Conservation (phyloP, 176 grass and related monocot species). For the Oryza australiensis region DNA sequence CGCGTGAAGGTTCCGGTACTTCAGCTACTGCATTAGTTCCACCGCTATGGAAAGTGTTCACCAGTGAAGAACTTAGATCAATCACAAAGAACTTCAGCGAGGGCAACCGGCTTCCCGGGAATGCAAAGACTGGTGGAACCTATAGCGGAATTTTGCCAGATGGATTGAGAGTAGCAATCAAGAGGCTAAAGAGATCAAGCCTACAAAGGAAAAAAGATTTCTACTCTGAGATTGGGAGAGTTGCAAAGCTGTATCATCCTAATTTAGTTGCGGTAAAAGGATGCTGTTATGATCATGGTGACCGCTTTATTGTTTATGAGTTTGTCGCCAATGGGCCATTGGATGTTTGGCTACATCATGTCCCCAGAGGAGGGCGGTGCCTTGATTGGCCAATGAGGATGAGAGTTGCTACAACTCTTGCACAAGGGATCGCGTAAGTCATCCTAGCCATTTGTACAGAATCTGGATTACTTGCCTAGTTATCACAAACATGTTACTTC, state of each 20-base stretch:
- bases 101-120: conserved; percentile 90
- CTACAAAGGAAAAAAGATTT: conserved; percentile 97
- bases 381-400: conserved; percentile 96
- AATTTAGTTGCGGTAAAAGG: conserved; percentile 92
- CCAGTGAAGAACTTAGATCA: conserved; percentile 80
- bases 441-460: conserved; percentile 1
- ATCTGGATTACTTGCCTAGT: not conserved
- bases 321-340: conserved; percentile 94
- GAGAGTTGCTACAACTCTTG: conserved; percentile 96
- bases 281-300: conserved; percentile 94
- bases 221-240: conserved; percentile 95
- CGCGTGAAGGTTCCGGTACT: conserved; percentile 63
- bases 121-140: conserved; percentile 96
- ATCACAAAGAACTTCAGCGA: conserved; percentile 98
- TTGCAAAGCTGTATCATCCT: conserved; percentile 91
- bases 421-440: conserved; percentile 97
- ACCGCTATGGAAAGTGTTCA: conserved; percentile 88
- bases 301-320: conserved; percentile 94
- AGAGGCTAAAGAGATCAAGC: conserved; percentile 90
- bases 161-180: conserved; percentile 84
- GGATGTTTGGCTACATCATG: conserved; percentile 95
- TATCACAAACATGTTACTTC: not conserved
- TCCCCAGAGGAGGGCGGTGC: conserved; percentile 84
- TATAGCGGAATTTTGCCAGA: conserved; percentile 85
- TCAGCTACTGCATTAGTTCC: conserved; percentile 74